Evolutionary conservation across 2,329 filamentous ascomycete genomes (phyloP).

Genomic region (Chaetomium olivaceum): DNA sequence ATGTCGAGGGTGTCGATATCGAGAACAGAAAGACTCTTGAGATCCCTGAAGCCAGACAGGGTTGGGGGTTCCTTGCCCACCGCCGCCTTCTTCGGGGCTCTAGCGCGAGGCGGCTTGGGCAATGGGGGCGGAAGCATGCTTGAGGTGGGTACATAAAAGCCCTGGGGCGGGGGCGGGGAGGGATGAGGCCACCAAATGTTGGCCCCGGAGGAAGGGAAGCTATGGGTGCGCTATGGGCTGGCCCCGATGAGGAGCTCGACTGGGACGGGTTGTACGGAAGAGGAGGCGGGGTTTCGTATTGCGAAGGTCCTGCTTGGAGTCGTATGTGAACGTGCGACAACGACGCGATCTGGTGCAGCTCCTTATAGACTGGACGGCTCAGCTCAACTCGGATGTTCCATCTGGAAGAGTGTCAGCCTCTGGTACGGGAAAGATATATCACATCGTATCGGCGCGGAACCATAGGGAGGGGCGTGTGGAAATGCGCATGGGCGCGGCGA

Average conservation of each 20-base stretch:
- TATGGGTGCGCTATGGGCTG: constrained; percentile 30
- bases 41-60: constrained; percentile 57
- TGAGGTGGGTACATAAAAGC: constrained; percentile 34
- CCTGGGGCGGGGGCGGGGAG: constrained; percentile 28
- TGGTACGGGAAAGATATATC: not conserved
- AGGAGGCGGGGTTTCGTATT: constrained; percentile 53
- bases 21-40: constrained; percentile 56
- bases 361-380: constrained; percentile 57
- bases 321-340: constrained; percentile 58
- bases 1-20: constrained; percentile 62
- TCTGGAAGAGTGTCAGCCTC: constrained; percentile 37
- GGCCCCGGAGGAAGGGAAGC: constrained; percentile 26
- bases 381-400: constrained; percentile 68
- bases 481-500: constrained; percentile 2
- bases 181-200: constrained; percentile 21
- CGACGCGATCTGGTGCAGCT: constrained; percentile 54
- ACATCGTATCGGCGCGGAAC: not conserved
- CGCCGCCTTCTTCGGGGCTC: constrained; percentile 37
- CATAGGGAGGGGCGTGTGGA: not conserved
- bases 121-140: constrained; percentile 38
- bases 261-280: constrained; percentile 41
- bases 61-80: constrained; percentile 49
- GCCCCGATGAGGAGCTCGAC: constrained; percentile 22
- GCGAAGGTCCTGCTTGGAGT: constrained; percentile 58
- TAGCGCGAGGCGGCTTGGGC: constrained; percentile 43